Base-by-base conservation (phyloP, 2,329 filamentous ascomycete species). In the Xylariaceae sp. region DNA sequence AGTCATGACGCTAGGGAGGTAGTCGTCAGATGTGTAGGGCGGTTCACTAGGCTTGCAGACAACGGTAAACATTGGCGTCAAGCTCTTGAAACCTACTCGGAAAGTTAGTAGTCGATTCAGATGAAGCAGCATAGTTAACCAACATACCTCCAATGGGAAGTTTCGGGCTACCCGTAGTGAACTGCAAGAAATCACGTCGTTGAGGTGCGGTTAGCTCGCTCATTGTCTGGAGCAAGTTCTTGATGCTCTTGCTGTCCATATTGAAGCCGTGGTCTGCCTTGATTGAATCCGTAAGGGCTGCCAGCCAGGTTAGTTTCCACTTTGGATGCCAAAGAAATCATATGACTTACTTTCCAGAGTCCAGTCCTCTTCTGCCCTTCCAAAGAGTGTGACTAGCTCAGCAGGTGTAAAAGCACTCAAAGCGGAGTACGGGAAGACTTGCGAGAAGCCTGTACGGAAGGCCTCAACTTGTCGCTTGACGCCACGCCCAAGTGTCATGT, bases 1-100 rank as follows among this genome's bases (percentile, higher is more conserved):
- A 11, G 95, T 99, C 95, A 99, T 99, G 69, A 99, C 95, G 69
- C 92, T 97, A 12, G 95, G 94, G n/a, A 99, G 81, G 66, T 97
- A 99, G 74, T 99, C 94, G 66, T 99, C 94, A 5, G 93, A 93
- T 3, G 87, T 88, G 70, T 92, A 94, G 1, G 94, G 94, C 14
- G 90, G 85, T 67, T 99, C 94, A 70, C 90, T 96, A n/a, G 93
- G 93, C 72, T 97, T 97, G 80, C 94, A 97, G 41, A 99, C 94
- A 57, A 99, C 94, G 3, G 94, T 99, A 69, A 99, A 97, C 87
- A 97, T 97, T 17, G 94, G 94, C 2, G 91, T 97, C 56, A 99
- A 83, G 70, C 87, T 89, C 75, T 95, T 96, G 82, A 99, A 99
- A 54, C 94, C 92, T 97, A 50, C 43, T 49, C 7, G 48, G 62